Evolutionary conservation across 2,329 filamentous ascomycete genomes (phyloP).

Genomic region (Phoma sp.): DNA sequence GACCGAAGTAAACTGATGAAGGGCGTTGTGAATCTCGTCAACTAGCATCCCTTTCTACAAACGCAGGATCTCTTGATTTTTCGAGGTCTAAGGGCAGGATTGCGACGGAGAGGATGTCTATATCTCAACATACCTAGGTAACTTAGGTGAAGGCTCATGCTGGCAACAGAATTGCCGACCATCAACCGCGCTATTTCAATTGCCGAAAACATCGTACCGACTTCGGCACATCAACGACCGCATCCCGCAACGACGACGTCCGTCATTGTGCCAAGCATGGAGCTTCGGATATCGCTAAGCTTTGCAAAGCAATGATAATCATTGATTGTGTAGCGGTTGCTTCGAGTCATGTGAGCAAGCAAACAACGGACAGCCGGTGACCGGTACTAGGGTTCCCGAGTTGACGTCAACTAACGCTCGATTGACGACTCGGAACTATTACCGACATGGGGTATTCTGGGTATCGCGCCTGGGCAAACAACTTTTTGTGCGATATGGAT

Average conservation of each 20-base stretch:
- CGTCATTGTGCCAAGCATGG: constrained; percentile 5
- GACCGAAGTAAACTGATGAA: too few species aligned
- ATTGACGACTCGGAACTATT: constrained; percentile 7
- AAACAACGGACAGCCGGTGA: not conserved
- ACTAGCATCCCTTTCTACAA: too few species aligned
- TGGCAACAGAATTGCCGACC: too few species aligned
- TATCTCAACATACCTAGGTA: too few species aligned
- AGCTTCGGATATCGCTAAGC: constrained; percentile 9
- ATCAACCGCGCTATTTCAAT: too few species aligned
- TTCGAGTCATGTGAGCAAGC: constrained; percentile 1
- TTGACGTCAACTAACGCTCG: constrained; percentile 8
- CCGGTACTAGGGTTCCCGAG: not conserved
- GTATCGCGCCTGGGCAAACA: constrained; percentile 6
- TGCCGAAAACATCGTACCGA: constrained; percentile 2
- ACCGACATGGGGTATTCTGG: constrained; percentile 1
- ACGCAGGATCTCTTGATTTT: too few species aligned
- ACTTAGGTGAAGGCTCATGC: too few species aligned
- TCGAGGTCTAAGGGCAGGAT: too few species aligned
- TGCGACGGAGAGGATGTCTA: too few species aligned
- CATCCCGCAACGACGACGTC: not conserved
- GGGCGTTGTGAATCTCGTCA: too few species aligned
- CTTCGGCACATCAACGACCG: constrained; percentile 7
- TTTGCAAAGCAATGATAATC: constrained; percentile 15
- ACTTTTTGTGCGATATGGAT: constrained; percentile 1
- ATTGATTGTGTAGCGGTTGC: not conserved